These are phyloP conservation scores for Achlya hypogyna DNA, from an alignment of 352 stramenopile genomes.

Conservation along the genomic window DNA sequence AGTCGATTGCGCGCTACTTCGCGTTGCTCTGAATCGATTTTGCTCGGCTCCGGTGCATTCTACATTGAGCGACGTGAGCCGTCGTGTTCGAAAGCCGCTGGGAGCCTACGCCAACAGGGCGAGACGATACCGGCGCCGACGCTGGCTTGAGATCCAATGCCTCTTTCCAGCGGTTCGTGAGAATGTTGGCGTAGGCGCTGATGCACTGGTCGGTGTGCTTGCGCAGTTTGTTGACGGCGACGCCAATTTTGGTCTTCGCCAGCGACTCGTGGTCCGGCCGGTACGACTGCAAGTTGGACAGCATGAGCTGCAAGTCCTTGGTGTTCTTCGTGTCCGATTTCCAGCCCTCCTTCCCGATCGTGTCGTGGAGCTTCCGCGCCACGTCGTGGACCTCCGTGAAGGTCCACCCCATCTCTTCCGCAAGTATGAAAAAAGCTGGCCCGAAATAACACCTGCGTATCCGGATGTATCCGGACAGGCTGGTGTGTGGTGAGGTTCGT, in stretches of 20 bases:
- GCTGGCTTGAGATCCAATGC: slow-evolving; percentile 43
- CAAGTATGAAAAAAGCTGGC: not conserved
- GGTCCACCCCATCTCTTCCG: not conserved
- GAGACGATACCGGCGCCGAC: slow-evolving; percentile 16
- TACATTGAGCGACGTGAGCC: not conserved
- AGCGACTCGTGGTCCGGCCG: slow-evolving; percentile 69
- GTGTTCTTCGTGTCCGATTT: slow-evolving; percentile 44
- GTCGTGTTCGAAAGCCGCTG: not conserved
- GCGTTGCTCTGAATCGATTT: slow-evolving; percentile 29
- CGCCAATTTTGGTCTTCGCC: slow-evolving; percentile 66
- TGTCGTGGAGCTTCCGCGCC: slow-evolving; percentile 56
- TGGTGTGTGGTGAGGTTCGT: too few relatives aligned
- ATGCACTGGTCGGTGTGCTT: slow-evolving; percentile 80
- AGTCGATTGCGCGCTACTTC: slow-evolving; percentile 60
- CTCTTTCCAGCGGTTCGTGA: slow-evolving; percentile 78
- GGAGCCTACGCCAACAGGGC: not conserved
- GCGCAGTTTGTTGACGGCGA: slow-evolving; percentile 74
- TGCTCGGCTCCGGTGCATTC: slow-evolving; percentile 7
- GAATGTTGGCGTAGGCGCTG: slow-evolving; percentile 61
- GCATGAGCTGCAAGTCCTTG: slow-evolving; percentile 50
- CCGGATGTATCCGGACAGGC: not conserved
- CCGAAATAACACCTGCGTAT: not conserved
- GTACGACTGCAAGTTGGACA: slow-evolving; percentile 66
- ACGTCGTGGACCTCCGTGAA: slow-evolving; percentile 52
- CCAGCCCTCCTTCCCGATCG: slow-evolving; percentile 58